A percentile compares a stretch with the other conserved stretches of the same genome.
phyloP scores from a whole-genome alignment of 331 rosid genomes.

The Malus hybrid region DNA sequence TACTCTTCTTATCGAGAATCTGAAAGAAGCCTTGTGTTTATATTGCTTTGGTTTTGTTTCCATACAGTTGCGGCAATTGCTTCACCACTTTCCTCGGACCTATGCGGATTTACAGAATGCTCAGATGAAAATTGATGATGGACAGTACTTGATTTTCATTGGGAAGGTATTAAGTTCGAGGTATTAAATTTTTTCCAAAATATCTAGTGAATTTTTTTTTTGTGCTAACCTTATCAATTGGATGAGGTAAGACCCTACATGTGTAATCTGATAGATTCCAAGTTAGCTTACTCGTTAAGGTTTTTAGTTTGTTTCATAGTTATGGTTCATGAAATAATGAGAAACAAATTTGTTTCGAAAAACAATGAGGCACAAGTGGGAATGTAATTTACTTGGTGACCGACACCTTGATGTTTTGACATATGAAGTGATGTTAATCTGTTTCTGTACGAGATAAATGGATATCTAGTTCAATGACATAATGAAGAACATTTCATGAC shows the following conservation, averaged over 20 bases:
- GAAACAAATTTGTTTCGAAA: neutral
- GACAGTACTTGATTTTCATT: conserved; percentile 76
- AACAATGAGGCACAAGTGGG: neutral
- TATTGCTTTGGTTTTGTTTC: conserved; percentile 19
- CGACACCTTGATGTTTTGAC: neutral
- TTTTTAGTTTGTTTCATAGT: neutral
- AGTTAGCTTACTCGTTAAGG: neutral
- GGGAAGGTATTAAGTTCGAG: conserved; percentile 82
- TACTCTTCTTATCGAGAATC: conserved; percentile 13
- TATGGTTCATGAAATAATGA: neutral
- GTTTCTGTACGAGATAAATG: neutral
- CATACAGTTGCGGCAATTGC: conserved; percentile 76
- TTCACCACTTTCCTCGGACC: conserved; percentile 94
- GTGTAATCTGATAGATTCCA: neutral
- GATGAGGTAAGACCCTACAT: neutral
- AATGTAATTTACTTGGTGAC: neutral
- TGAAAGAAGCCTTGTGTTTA: conserved; percentile 20
- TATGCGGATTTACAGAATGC: conserved; percentile 86
- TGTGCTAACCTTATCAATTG: conserved; percentile 9
- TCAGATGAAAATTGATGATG: conserved; percentile 67
- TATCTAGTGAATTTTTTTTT: neutral
- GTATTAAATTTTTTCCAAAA: conserved; percentile 20
- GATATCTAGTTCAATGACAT: neutral
- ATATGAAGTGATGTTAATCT: neutral
- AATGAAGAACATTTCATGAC: neutral